Percentiles rank a stretch among this genome's conserved stretches.
phyloP scores from a whole-genome alignment of 73 alveolate species.

The Effrenium voratum region DNA sequence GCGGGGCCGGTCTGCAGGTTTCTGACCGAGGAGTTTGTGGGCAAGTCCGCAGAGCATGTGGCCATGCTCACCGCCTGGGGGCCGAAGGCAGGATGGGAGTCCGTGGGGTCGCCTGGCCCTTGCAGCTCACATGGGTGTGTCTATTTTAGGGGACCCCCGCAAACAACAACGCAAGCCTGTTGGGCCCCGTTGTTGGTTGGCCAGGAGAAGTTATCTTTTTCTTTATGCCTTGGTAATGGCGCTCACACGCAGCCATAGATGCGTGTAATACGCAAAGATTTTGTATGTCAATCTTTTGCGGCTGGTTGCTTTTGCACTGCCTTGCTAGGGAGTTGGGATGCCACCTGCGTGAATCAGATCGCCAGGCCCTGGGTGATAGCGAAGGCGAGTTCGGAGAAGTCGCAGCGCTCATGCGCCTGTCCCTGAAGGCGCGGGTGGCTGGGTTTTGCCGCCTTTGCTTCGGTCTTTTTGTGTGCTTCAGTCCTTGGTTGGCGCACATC shows the following conservation, averaged over 20 bases:
- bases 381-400: slow-evolving; percentile 85
- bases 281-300: too few species aligned
- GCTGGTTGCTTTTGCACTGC: too few species aligned
- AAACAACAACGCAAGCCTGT: too few species aligned
- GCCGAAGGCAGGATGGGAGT: slow-evolving; percentile 15
- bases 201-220: too few species aligned
- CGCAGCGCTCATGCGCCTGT: slow-evolving; percentile 77
- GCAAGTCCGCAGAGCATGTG: slow-evolving; percentile 73
- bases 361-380: slow-evolving; percentile 60
- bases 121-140: too few species aligned
- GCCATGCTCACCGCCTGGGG: slow-evolving; percentile 88
- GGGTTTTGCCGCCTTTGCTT: background rate
- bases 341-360: background rate
- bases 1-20: background rate
- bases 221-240: too few species aligned
- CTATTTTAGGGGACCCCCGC: too few species aligned
- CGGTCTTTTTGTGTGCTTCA: background rate
- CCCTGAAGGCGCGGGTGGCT: slow-evolving; percentile 31
- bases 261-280: too few species aligned
- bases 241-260: too few species aligned
- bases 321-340: background rate
- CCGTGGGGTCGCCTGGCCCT: background rate
- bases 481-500: background rate
- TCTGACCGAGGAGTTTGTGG: slow-evolving; percentile 40
- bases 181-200: too few species aligned